A percentile compares a stretch with the other conserved stretches of the same genome.
phyloP scores from a whole-genome alignment of 2,329 filamentous ascomycete genomes.

The Ophiostoma novo-ulmi region DNA sequence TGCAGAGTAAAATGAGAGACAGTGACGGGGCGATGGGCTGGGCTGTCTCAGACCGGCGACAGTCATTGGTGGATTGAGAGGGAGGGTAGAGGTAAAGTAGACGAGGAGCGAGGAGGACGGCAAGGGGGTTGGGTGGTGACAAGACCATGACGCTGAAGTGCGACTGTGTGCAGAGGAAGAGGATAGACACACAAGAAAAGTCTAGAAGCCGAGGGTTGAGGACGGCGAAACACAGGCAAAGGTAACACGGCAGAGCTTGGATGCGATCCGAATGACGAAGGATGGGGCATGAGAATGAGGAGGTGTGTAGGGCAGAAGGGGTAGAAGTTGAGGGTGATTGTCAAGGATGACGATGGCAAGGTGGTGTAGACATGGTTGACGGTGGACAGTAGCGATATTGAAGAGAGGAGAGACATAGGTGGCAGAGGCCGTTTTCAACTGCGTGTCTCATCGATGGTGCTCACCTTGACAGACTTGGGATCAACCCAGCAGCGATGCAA shows the following conservation, averaged over 20 bases:
- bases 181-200: background rate
- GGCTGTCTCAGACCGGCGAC: background rate
- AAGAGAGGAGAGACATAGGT: too few relatives aligned
- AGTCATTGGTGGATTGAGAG: background rate
- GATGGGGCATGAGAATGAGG: background rate
- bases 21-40: background rate
- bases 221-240: background rate
- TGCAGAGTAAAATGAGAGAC: background rate
- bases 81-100: background rate
- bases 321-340: background rate
- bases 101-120: background rate
- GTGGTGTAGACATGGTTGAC: too few relatives aligned
- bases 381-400: too few relatives aligned
- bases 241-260: too few relatives aligned
- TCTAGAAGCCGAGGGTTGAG: background rate
- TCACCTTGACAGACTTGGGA: background rate
- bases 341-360: background rate
- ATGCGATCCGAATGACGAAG: background rate
- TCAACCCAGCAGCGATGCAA: background rate
- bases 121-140: background rate
- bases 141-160: conserved; percentile 1
- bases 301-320: background rate
- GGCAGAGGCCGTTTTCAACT: background rate
- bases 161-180: background rate
- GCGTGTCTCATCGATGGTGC: background rate